These are phyloP conservation scores for Exophiala mesophila DNA, from an alignment of 2,329 filamentous ascomycete species.

Conservation along the genomic window DNA sequence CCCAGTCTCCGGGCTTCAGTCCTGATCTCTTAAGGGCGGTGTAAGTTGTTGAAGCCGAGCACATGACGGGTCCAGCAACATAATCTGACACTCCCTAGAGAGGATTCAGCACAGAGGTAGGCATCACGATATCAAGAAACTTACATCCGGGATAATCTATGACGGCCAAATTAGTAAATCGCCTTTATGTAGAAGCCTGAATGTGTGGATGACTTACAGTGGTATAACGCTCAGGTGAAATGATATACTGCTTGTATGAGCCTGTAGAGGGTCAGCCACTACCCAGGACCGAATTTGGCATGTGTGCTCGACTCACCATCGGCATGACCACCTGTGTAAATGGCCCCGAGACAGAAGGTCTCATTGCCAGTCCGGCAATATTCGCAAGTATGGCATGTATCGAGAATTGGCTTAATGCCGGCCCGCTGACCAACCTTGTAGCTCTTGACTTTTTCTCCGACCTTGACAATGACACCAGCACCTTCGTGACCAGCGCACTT, in stretches of 20 bases:
- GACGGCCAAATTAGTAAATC: not conserved
- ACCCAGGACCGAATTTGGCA: not conserved
- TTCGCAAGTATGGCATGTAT: slow-evolving; percentile 49
- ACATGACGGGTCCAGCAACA: slow-evolving; percentile 58
- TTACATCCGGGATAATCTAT: slow-evolving; percentile 20
- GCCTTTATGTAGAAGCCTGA: not conserved
- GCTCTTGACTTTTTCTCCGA: slow-evolving; percentile 50
- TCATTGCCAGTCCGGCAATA: slow-evolving; percentile 50
- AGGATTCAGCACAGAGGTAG: slow-evolving; percentile 40
- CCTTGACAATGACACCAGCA: slow-evolving; percentile 53
- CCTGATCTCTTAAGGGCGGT: slow-evolving; percentile 50
- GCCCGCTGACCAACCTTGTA: slow-evolving; percentile 52
- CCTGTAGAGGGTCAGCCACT: slow-evolving; percentile 29
- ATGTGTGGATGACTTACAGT: slow-evolving; percentile 11
- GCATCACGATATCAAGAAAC: too few relatives aligned
- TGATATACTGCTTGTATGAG: slow-evolving; percentile 57
- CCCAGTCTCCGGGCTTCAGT: slow-evolving; percentile 50
- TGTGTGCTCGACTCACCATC: slow-evolving; percentile 20
- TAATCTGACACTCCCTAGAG: slow-evolving; percentile 52
- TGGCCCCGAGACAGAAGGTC: slow-evolving; percentile 46
- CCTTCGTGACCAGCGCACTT: slow-evolving; percentile 53
- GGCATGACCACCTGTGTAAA: slow-evolving; percentile 42
- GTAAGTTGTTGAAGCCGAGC: slow-evolving; percentile 55
- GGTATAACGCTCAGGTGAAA: slow-evolving; percentile 52
- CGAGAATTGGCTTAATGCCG: slow-evolving; percentile 49